Evolutionary conservation across 176 grass and related monocot species (phyloP).

Genomic region (Aegilops bicornis): DNA sequence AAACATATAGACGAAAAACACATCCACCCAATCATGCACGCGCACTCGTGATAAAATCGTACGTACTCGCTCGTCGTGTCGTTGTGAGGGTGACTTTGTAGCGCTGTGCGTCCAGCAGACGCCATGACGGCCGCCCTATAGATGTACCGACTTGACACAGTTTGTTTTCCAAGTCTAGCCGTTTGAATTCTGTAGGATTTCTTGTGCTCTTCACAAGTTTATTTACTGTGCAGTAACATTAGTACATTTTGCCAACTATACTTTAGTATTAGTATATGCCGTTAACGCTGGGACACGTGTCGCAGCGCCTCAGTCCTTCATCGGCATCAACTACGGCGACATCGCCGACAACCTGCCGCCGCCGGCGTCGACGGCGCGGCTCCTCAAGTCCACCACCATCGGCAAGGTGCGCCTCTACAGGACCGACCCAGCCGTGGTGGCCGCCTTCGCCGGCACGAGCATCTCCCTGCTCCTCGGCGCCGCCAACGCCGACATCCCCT

Average conservation of each 20-base stretch:
- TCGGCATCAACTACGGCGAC: constrained; percentile 95
- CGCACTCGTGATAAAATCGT: not conserved
- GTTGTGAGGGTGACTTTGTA: constrained; percentile 16
- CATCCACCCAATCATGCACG: not conserved
- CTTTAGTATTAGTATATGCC: too few species aligned
- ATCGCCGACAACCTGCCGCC: constrained; percentile 90
- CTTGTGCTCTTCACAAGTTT: not conserved
- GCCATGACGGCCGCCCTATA: too few species aligned
- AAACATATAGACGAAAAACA: too few species aligned
- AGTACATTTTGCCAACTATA: not conserved
- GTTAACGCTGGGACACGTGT: not conserved
- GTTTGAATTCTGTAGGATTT: not conserved
- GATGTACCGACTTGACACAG: too few species aligned
- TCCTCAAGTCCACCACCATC: constrained; percentile 76
- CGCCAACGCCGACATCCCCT: constrained; percentile 74
- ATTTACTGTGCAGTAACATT: not conserved
- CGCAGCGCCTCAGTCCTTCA: constrained; percentile 68
- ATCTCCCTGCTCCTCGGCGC: constrained; percentile 83
- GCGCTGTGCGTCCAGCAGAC: not conserved
- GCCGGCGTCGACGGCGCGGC: constrained; percentile 52
- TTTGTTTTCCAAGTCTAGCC: too few species aligned
- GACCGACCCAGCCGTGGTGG: constrained; percentile 57
- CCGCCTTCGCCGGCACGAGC: constrained; percentile 68
- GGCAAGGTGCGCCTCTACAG: constrained; percentile 88
- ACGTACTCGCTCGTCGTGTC: not conserved